phyloP scores from a whole-genome alignment of 257 asterid genomes.

The Solanum rostratum region DNA sequence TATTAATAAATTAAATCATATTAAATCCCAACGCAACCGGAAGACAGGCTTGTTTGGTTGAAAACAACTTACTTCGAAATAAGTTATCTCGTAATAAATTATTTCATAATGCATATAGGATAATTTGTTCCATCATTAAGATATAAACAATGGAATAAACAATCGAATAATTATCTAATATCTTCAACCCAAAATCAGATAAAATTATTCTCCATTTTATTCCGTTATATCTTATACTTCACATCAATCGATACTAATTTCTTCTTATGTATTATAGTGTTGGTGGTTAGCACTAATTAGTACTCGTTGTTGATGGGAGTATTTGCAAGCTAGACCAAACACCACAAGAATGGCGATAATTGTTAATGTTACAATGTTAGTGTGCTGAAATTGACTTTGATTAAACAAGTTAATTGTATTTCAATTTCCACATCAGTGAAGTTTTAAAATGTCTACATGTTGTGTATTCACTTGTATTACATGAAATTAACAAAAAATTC shows the following conservation, averaged over 20 bases:
- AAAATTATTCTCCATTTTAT: too few relatives aligned
- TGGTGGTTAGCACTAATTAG: accelerated
- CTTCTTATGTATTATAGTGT: background rate
- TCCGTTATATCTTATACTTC: too few relatives aligned
- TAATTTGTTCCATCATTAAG: too few relatives aligned
- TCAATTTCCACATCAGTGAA: background rate
- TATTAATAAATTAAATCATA: background rate
- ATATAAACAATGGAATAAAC: too few relatives aligned
- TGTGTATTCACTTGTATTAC: background rate
- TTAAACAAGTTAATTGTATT: background rate
- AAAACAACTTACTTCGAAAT: too few relatives aligned
- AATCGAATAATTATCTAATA: too few relatives aligned
- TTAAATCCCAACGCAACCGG: background rate
- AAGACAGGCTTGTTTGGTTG: too few relatives aligned
- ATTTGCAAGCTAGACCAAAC: too few relatives aligned
- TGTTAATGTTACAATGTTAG: background rate
- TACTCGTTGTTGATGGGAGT: too few relatives aligned
- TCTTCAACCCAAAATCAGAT: too few relatives aligned
- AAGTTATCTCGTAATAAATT: too few relatives aligned
- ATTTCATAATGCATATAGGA: too few relatives aligned
- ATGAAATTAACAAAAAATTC: background rate
- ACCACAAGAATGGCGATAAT: background rate
- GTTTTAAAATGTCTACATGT: background rate
- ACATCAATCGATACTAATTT: background rate
- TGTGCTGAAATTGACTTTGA: background rate